These are phyloP conservation scores for Penicillium sp. DNA, from an alignment of 2,329 filamentous ascomycete genomes.

Conservation along the genomic window DNA sequence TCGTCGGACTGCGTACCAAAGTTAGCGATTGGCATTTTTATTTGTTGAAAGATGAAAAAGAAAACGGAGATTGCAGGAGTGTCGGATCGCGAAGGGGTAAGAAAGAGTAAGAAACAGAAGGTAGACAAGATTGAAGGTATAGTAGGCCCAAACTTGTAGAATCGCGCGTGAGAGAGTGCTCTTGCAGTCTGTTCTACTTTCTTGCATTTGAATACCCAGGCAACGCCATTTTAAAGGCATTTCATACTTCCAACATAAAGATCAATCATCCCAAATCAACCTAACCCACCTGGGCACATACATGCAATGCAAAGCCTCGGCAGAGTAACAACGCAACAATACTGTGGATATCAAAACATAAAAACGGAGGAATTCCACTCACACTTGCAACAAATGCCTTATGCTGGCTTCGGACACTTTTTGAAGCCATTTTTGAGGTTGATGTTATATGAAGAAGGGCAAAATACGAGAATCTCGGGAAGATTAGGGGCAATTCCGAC, in stretches of 20 bases:
- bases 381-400: constrained; percentile 22
- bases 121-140: neutral
- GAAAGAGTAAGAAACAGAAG: neutral
- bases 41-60: neutral
- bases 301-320: neutral
- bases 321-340: neutral
- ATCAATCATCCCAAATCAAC: neutral
- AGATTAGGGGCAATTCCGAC: constrained; percentile 16
- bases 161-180: neutral
- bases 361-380: constrained; percentile 8
- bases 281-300: neutral
- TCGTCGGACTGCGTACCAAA: constrained; percentile 82
- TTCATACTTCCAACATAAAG: neutral
- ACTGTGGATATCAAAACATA: neutral
- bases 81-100: neutral
- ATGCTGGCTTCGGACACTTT: constrained; percentile 17
- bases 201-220: neutral
- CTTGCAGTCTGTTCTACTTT: neutral
- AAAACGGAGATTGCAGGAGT: neutral
- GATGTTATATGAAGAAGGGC: constrained; percentile 3
- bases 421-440: constrained; percentile 16
- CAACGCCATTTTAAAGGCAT: neutral
- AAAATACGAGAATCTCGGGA: constrained; percentile 10
- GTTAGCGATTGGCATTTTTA: constrained; percentile 6
- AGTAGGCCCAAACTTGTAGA: neutral